Conservation (phyloP, 140 eudicot genomes). For the Bidens hawaiensis region DNA sequence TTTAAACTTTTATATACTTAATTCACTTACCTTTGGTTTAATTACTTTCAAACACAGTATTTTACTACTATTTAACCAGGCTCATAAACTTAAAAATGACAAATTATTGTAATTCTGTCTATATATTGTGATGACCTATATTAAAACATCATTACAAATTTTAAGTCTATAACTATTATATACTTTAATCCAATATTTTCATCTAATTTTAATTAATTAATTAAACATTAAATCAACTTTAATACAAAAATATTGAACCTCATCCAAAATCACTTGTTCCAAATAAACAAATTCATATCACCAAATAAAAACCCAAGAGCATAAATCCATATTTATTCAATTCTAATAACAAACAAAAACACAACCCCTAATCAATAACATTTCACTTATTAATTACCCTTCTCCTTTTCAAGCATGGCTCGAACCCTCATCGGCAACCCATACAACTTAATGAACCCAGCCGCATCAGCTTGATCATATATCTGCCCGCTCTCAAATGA, state of each 20-base stretch:
- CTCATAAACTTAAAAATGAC: too few species aligned
- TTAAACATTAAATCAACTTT: too few species aligned
- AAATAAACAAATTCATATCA: not conserved
- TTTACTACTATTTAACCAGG: too few species aligned
- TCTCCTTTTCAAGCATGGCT: constrained; percentile 90
- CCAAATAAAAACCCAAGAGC: not conserved
- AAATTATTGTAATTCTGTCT: too few species aligned
- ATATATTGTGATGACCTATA: too few species aligned
- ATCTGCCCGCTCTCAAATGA: constrained; percentile 90
- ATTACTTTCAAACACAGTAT: too few species aligned
- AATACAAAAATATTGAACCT: not conserved
- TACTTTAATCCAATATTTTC: too few species aligned
- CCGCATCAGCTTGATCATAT: constrained; percentile 96
- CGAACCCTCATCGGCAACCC: constrained; percentile 91
- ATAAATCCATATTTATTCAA: constrained; percentile 19
- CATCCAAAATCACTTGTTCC: not conserved
- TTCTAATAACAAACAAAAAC: not conserved
- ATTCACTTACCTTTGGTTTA: too few species aligned
- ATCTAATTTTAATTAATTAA: too few species aligned
- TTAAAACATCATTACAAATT: too few species aligned
- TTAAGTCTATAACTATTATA: too few species aligned
- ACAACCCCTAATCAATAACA: not conserved
- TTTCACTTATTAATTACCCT: constrained; percentile 7
- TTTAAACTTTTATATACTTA: too few species aligned
- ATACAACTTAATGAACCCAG: constrained; percentile 84